Conservation (phyloP, 768 basidiomycete genomes). For the Leccinum rimulosum region DNA sequence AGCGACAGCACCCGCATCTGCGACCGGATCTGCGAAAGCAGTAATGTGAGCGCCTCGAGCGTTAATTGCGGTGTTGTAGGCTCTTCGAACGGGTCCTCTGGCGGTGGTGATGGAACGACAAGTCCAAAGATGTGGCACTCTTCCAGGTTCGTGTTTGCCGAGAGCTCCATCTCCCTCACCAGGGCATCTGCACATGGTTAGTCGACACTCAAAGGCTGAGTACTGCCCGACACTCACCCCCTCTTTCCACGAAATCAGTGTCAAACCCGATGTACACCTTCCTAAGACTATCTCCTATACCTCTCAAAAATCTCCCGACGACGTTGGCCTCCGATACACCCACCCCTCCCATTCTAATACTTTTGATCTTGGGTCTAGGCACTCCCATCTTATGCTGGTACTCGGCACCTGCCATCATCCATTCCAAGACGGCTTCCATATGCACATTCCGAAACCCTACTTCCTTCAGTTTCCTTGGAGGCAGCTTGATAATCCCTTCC, state of each 20-base stretch:
- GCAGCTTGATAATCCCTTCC: constrained; percentile 11
- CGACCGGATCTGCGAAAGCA: constrained; percentile 27
- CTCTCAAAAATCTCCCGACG: constrained; percentile 27
- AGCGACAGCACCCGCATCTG: constrained; percentile 31
- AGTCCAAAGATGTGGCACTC: constrained; percentile 34
- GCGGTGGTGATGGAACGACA: constrained; percentile 31
- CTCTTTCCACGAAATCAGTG: constrained; percentile 29
- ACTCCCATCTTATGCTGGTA: constrained; percentile 11
- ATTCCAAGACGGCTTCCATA: constrained; percentile 27
- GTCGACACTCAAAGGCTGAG: background rate
- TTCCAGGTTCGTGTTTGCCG: constrained; percentile 23
- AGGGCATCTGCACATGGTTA: constrained; percentile 23
- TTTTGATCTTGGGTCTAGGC: constrained; percentile 16
- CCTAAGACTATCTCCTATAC: constrained; percentile 19
- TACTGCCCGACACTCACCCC: constrained; percentile 21
- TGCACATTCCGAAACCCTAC: constrained; percentile 26
- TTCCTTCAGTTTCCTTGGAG: constrained; percentile 22
- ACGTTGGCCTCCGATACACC: constrained; percentile 24
- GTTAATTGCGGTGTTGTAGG: constrained; percentile 7
- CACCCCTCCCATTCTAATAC: constrained; percentile 28
- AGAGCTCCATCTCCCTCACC: constrained; percentile 28
- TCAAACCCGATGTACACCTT: constrained; percentile 31
- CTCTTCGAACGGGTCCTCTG: constrained; percentile 20
- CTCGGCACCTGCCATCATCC: constrained; percentile 24
- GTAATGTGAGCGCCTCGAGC: constrained; percentile 24